These are phyloP conservation scores for Penicillium paneum DNA, from an alignment of 2,329 filamentous ascomycete species.

Conservation along the genomic window DNA sequence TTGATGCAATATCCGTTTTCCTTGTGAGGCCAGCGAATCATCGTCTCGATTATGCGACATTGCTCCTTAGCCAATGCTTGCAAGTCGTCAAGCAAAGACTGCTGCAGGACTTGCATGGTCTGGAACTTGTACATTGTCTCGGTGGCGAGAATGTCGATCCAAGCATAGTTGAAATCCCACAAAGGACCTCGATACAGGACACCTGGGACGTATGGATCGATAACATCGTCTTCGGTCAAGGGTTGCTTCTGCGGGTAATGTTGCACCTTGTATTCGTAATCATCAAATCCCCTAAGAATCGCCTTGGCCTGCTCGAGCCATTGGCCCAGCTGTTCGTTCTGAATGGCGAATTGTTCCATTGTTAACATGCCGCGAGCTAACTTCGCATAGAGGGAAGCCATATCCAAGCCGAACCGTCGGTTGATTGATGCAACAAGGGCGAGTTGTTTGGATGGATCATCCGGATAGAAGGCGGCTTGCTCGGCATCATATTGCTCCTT, in stretches of 20 bases:
- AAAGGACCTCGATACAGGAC: conserved; percentile 67
- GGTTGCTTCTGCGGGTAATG: conserved; percentile 58
- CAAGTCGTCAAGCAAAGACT: conserved; percentile 54
- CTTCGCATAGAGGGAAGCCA: conserved; percentile 72
- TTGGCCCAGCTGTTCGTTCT: conserved; percentile 56
- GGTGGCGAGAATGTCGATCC: conserved; percentile 74
- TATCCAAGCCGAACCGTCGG: conserved; percentile 73
- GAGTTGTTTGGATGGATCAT: conserved; percentile 63
- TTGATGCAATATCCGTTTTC: conserved; percentile 69
- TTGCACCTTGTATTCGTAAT: conserved; percentile 61
- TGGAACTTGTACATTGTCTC: conserved; percentile 79
- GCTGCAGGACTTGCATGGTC: conserved; percentile 56
- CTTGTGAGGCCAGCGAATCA: conserved; percentile 67
- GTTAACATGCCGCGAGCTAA: conserved; percentile 63
- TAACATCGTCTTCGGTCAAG: conserved; percentile 61
- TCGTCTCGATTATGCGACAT: conserved; percentile 74
- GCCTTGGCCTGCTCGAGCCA: conserved; percentile 42
- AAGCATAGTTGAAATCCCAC: conserved; percentile 70
- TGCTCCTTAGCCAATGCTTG: conserved; percentile 63
- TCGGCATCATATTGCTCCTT: conserved; percentile 62
- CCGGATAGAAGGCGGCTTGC: conserved; percentile 58
- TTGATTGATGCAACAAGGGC: conserved; percentile 64
- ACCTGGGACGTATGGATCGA: conserved; percentile 68
- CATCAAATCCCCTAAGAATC: conserved; percentile 61
- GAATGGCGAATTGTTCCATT: conserved; percentile 60